phyloP scores from a whole-genome alignment of 2,329 filamentous ascomycete species.

The Chaetomium sp. region DNA sequence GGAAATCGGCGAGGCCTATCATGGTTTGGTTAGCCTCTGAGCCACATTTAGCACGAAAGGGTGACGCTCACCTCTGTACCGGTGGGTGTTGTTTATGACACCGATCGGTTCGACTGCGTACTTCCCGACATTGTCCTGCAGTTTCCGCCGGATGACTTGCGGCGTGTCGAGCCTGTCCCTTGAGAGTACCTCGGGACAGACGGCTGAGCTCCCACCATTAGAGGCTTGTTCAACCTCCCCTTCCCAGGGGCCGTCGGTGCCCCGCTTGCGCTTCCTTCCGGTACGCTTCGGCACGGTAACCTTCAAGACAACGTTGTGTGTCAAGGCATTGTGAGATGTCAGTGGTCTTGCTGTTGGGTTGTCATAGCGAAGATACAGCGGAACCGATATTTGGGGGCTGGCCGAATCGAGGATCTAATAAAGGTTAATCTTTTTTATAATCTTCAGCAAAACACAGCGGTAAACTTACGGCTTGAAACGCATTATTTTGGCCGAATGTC shows the following conservation, averaged over 20 bases:
- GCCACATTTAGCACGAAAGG: not conserved
- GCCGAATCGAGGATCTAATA: slow-evolving; percentile 51
- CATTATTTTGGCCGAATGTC: slow-evolving; percentile 45
- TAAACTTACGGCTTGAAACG: slow-evolving; percentile 43
- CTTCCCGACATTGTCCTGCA: slow-evolving; percentile 69
- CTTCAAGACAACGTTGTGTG: slow-evolving; percentile 84
- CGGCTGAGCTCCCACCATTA: slow-evolving; percentile 20
- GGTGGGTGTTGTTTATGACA: slow-evolving; percentile 75
- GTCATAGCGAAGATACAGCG: slow-evolving; percentile 76
- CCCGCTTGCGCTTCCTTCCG: slow-evolving; percentile 81
- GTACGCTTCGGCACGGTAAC: slow-evolving; percentile 85
- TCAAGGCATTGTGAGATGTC: slow-evolving; percentile 71
- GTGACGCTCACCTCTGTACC: slow-evolving; percentile 70
- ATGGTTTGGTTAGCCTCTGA: not conserved
- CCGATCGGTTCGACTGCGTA: slow-evolving; percentile 74
- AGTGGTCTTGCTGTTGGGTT: slow-evolving; percentile 79
- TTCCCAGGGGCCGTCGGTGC: slow-evolving; percentile 67
- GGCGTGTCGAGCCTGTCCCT: slow-evolving; percentile 56
- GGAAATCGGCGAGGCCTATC: slow-evolving; percentile 78
- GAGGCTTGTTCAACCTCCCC: slow-evolving; percentile 45
- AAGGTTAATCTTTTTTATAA: not conserved
- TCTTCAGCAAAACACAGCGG: not conserved
- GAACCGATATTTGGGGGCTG: slow-evolving; percentile 53
- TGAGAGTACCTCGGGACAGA: slow-evolving; percentile 43
- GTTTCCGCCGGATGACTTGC: slow-evolving; percentile 58